Percentiles rank a stretch among this genome's conserved stretches.
These are phyloP conservation scores for Peronospora destructor DNA, from an alignment of 352 stramenopile genomes.

Conservation along the genomic window DNA sequence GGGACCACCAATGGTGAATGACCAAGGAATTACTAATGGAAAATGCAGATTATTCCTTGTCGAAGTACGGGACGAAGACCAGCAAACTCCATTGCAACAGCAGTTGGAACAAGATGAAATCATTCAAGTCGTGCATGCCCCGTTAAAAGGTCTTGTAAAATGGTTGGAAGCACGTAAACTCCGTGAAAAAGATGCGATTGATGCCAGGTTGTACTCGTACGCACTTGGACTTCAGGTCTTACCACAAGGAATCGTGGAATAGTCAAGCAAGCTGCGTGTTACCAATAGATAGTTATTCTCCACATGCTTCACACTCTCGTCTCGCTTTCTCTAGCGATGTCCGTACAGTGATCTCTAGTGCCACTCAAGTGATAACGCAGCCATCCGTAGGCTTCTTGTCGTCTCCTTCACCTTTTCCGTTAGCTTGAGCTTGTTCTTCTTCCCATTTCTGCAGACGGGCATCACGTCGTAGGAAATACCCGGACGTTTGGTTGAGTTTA, in stretches of 20 bases:
- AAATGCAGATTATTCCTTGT: conserved; percentile 60
- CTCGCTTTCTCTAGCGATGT: conserved; percentile 4
- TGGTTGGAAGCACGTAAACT: conserved; percentile 43
- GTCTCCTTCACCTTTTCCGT: conserved; percentile 8
- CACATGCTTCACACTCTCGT: conserved; percentile 1
- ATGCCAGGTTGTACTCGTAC: conserved; percentile 55
- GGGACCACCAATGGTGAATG: conserved; percentile 71
- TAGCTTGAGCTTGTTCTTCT: conserved; percentile 33
- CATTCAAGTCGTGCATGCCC: conserved; percentile 56
- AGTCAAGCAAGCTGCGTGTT: conserved; percentile 3
- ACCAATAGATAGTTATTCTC: conserved; percentile 27
- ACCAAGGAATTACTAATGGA: conserved; percentile 74
- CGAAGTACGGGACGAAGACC: conserved; percentile 44
- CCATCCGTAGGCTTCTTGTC: conserved; percentile 7
- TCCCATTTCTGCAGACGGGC: conserved; percentile 49
- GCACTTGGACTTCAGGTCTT: conserved; percentile 42
- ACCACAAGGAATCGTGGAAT: conserved; percentile 14
- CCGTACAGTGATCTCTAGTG: neutral
- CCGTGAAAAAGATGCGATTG: conserved; percentile 39
- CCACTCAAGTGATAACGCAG: conserved; percentile 29
- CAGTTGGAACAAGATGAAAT: conserved; percentile 65
- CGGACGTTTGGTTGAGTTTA: conserved; percentile 54
- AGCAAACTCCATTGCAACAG: conserved; percentile 24
- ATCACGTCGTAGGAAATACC: conserved; percentile 73
- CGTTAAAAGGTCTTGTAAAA: conserved; percentile 52